phyloP scores from a whole-genome alignment of 2,329 filamentous ascomycete genomes.

The Cryoendolithus antarcticus region DNA sequence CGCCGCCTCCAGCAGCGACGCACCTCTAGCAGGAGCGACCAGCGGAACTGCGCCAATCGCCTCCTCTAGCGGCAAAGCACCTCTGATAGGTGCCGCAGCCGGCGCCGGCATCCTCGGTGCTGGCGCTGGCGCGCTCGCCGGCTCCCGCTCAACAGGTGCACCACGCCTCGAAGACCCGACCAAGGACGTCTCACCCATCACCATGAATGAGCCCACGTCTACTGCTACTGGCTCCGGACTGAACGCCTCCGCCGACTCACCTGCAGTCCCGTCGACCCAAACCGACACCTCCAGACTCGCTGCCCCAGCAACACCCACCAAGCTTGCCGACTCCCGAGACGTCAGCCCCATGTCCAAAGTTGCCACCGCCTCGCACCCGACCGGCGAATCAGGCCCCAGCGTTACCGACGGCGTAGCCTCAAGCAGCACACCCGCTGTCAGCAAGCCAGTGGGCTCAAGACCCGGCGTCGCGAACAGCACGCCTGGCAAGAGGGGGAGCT shows the following conservation, averaged over 20 bases:
- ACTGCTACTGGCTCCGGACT: constrained; percentile 2
- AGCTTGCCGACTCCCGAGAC: constrained; percentile 3
- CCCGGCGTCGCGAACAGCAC: constrained; percentile 12
- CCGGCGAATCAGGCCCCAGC: constrained; percentile 1
- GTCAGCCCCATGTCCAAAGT: constrained; percentile 6
- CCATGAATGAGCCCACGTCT: constrained; percentile 4
- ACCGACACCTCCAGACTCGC: neutral
- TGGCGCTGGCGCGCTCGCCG: constrained; percentile 2
- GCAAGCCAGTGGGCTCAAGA: constrained; percentile 16
- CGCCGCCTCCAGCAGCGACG: constrained; percentile 24
- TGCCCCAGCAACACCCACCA: constrained; percentile 1
- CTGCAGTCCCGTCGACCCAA: constrained; percentile 4
- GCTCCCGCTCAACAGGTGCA: constrained; percentile 12
- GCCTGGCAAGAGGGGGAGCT: constrained; percentile 16
- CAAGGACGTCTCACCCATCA: constrained; percentile 3
- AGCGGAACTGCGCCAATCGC: constrained; percentile 34
- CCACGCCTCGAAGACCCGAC: constrained; percentile 18
- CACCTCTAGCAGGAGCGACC: constrained; percentile 8
- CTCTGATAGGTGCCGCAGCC: neutral
- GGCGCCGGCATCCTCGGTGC: constrained; percentile 14
- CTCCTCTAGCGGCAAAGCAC: constrained; percentile 24
- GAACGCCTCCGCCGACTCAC: constrained; percentile 6
- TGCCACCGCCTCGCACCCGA: constrained; percentile 5
- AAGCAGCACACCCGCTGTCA: constrained; percentile 15
- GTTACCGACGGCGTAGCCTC: constrained; percentile 13